A percentile compares a stretch with the other conserved stretches of the same genome.
Conservation (phyloP, 345 rosid species). For the Erysimum cheiranthoides region DNA sequence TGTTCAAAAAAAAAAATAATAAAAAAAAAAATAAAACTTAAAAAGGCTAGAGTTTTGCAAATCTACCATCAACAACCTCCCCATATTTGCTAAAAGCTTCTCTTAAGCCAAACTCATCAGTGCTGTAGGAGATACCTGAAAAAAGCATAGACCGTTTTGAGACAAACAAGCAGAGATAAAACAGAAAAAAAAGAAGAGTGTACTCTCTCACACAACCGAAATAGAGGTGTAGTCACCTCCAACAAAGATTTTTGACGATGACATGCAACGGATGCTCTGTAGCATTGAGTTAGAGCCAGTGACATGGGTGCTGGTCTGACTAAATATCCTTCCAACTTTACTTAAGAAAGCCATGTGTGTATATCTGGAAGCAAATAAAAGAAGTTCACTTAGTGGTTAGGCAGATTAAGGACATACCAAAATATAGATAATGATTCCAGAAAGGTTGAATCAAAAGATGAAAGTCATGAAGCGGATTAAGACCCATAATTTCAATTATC, state of each 20-base stretch:
- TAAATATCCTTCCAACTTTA: conserved; percentile 70
- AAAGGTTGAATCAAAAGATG: conserved; percentile 1
- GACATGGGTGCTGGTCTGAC: conserved; percentile 63
- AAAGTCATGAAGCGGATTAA: neutral
- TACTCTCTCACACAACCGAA: neutral
- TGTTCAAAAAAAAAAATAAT: neutral
- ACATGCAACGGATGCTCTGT: conserved; percentile 82
- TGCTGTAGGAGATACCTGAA: conserved; percentile 79
- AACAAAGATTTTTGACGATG: conserved; percentile 74
- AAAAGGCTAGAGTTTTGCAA: conserved; percentile 49
- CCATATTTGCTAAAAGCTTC: conserved; percentile 90
- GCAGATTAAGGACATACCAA: conserved; percentile 12
- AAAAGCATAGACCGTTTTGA: conserved; percentile 16
- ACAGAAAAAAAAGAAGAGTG: neutral
- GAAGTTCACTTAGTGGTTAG: conserved; percentile 14
- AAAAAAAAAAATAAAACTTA: conserved; percentile 4
- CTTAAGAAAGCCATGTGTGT: conserved; percentile 80
- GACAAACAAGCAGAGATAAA: conserved; percentile 19
- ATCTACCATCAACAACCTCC: conserved; percentile 79
- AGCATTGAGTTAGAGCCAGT: conserved; percentile 53
- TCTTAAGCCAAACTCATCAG: conserved; percentile 69
- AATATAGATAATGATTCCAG: neutral
- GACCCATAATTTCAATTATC: conserved; percentile 16
- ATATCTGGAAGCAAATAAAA: conserved; percentile 21
- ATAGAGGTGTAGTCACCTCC: conserved; percentile 63